Evolutionary conservation across 352 stramenopile genomes (phyloP), one percentile per base, ranked within the genome.

Genomic region (Phytopythium delawarense): DNA sequence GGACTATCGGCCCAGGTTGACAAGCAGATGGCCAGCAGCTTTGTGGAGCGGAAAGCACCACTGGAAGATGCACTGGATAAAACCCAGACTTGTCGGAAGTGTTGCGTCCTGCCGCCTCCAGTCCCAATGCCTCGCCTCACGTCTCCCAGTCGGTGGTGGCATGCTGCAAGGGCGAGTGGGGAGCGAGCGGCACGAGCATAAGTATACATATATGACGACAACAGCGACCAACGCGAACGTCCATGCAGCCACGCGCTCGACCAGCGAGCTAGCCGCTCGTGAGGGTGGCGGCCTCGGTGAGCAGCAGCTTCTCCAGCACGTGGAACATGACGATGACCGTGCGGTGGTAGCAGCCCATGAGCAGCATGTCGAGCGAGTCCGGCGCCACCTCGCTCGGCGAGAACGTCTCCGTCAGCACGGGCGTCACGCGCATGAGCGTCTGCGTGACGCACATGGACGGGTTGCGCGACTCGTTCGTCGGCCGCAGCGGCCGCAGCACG

Each of bases 311-410:
- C 45, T 71, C 64, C 45, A 74, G 51, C 51, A 76, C 51, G 39
- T 73, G 66, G 49, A 73, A 63, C 66, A 71, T 71, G 23, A 72
- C 58, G 28, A 68, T 64, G 0, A 70, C 65, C 42, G 62, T 71
- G 32, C 61, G 58, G 49, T 77, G 64, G 42, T 77, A 75, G 44
- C 67, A 77, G 15, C 64, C 70, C 20, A 72, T 61, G 30, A 74
- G 50, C 8, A 74, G 32, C 57, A 72, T 74, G 28, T 48, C 61
- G 5, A 77, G 37, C 7, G 67, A 66, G 4, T 61, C 70, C 8
- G 61, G 34, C 18, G 67, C 67, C 12, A 78, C 48, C 16, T 66
- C 61, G 7, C 62, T 51, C 21, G 52, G 50, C 20, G 50, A 42
- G 57, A 66, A 71, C 13, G 62, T 48, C 1, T 55, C 57, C 1